Evolutionary conservation across 2,329 filamentous ascomycete genomes (phyloP), one percentile per base, ranked within the genome.

Genomic region (Hymenotorrendiella dingleyae): DNA sequence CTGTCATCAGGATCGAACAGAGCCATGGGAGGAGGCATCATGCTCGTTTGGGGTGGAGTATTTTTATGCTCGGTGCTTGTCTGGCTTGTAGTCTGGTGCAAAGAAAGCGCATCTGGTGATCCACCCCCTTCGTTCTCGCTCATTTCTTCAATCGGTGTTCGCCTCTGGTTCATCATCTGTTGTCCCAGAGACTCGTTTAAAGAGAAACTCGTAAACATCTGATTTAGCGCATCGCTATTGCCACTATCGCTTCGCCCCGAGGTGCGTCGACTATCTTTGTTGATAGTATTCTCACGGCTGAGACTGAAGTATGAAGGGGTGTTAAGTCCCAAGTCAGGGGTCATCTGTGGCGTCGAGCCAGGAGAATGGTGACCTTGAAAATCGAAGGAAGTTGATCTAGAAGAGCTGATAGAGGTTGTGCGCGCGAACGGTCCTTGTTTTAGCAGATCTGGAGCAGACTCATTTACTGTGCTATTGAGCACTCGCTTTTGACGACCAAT

Each of bases 401-500:
- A 97, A 4, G 93, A 96, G 3, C 84, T 80, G 50, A 94, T 78
- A 0, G 93, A 97, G 4, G 84, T 78, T 4, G 87, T 84, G 40
- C 89, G 81, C 43, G 83, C 86, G 65, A 97, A 97, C 0, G 91
- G 88, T 0, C 91, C 90, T 57, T 93, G 82, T 61, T 94, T 96
- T 32, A 97, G 74, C 10, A 98, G 70, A 67, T 98, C 94, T 1
- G 93, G 93, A 1, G 83, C 89, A n/a, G 84, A 80, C 51, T 98
- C 91, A 23, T 81, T 80, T 21, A 80, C 71, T 60, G 80, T 77
- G 68, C 76, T 82, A 60, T 84, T 93, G 36, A 96, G 72, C 17
- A 91, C 88, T 57, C 93, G 82, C 69, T 98, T 97, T 66, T 98
- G 93, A 57, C 93, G 86, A 46, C 93, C 93, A 48, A 98, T 86